Base-by-base conservation (phyloP, 371 early-diverging fungal species). In the Thermomucor indicae-seudaticae region DNA sequence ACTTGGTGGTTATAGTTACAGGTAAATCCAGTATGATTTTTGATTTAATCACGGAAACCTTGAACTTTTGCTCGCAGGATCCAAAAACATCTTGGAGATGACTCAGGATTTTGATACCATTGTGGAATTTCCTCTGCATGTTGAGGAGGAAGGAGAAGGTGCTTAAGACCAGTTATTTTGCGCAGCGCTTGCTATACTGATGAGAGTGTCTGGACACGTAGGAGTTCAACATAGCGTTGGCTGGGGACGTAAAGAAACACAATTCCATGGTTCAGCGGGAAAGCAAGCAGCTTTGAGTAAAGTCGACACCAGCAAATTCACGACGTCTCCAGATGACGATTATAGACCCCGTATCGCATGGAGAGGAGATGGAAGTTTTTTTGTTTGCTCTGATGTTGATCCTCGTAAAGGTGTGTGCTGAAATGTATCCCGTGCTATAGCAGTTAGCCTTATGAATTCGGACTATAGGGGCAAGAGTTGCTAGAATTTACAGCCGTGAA, bases 161-260 rank as follows among this genome's bases (percentile, higher is more conserved):
- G 59, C 34, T 11, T 16, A 11, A 31, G 16, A 4, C 11, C 19
- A 10, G 34, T 11, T 11, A 28, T 38, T 14, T 3, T 25, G n/a
- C 0, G 0, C 30, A 20, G 40, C 52, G 0, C 42, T 55, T 0
- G 37, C 14, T 16, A 37, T 16, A 37, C 37, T 11, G 11, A 4
- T 37, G 37, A 37, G 16, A 37, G 4, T 10, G 3, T 37, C 19
- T 17, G 39, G 37, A 25, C 23, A 14, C 17, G n/a, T 53, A 85
- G 88, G 84, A 43, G 76, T 79, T 37, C 79, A 76, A 19, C 88
- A 90, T 30, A 83, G 74, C 44, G 85, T 98, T n/a, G 98, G 98
- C 30, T 98, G 98, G 98, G 98, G 98, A 43, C 86, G 81, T 48
- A 94, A 92, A 51, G 97, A 95, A 61, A 98, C 98, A 6, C 98